Base-by-base conservation (phyloP, 306 rosid genomes). In the Sphenostylis stenocarpa region DNA sequence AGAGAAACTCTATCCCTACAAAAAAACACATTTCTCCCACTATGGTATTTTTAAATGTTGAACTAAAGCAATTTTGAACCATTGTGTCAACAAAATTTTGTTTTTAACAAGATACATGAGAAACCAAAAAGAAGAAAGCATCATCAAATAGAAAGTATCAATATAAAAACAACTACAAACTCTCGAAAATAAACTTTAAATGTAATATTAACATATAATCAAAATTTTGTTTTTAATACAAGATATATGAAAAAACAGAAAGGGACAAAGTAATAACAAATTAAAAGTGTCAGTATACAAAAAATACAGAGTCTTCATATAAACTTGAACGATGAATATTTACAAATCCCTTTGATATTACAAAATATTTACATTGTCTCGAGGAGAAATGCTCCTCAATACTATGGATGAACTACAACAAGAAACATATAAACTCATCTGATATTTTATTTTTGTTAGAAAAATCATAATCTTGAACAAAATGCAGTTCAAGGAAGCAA, bases 341-440 rank as follows among this genome's bases (percentile, higher is more conserved):
- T n/a, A 49, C 63, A 45, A 79, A 75, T 39, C 69, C 73, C 80
- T 67, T 65, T 38, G 2, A 44, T 73, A 56, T 33, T 3, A 60
- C 83, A 67, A 60, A 67, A 68, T 86, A 83, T 83, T 80, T 83
- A 83, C 89, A 83, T 60, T 45, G 43, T 66, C 55, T 16, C 16
- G 57, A 62, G n/a, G 58, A 80, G 83, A 80, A 80, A n/a, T 44
- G 53, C 69, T 73, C 75, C 41, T 80, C 69, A 3, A 16, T 36
- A 17, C 52, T 41, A 16, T 48, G 78, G 17, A 55, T 56, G 26
- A 64, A 70, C 55, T 67, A 76, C 83, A 79, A 70, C 47, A 85
- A 3, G 21, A 26, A 67, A 1, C 39, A 77, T 5, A n/a, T 81
- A 78, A 70, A 82, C 63, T 58, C 65, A 24, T 33, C 16, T 16